phyloP scores from a whole-genome alignment of 2,329 filamentous ascomycete genomes.

The Nemania sp. region DNA sequence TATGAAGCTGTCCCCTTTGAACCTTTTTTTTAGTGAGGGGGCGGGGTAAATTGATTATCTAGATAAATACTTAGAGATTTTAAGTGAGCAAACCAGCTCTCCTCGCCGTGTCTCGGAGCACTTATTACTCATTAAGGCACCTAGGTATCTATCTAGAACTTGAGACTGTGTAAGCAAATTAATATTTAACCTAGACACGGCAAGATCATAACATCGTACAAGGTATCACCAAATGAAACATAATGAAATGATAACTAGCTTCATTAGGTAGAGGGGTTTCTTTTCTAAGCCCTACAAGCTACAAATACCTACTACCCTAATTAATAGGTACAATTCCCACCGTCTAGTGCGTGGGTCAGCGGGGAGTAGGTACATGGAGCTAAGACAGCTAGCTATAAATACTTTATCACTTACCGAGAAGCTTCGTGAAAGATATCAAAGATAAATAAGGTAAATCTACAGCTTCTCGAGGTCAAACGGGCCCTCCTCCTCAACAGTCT shows the following conservation, averaged over 20 bases:
- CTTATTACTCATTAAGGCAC: background rate
- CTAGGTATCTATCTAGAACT: background rate
- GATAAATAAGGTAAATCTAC: conserved; percentile 1
- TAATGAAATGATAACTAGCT: no score
- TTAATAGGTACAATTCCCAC: no score
- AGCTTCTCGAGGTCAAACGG: conserved; percentile 50
- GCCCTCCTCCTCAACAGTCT: conserved; percentile 49
- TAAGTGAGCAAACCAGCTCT: background rate
- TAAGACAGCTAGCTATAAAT: no score
- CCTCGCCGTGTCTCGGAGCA: background rate
- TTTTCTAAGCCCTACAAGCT: background rate
- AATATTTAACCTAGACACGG: no score
- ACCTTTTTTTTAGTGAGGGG: conserved; percentile 3
- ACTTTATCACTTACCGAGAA: no score
- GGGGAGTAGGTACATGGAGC: no score
- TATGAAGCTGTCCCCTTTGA: background rate
- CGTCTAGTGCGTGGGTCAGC: no score
- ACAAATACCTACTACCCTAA: no score
- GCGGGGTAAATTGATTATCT: background rate
- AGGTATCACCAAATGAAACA: no score
- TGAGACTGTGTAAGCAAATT: no score
- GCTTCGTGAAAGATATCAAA: background rate
- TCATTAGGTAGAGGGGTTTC: background rate
- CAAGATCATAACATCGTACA: no score
- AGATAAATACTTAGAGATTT: no score